Percentiles rank a stretch among this genome's conserved stretches.
Evolutionary conservation across 768 basidiomycete genomes (phyloP).

Genomic region (Leccinum truebloodii): DNA sequence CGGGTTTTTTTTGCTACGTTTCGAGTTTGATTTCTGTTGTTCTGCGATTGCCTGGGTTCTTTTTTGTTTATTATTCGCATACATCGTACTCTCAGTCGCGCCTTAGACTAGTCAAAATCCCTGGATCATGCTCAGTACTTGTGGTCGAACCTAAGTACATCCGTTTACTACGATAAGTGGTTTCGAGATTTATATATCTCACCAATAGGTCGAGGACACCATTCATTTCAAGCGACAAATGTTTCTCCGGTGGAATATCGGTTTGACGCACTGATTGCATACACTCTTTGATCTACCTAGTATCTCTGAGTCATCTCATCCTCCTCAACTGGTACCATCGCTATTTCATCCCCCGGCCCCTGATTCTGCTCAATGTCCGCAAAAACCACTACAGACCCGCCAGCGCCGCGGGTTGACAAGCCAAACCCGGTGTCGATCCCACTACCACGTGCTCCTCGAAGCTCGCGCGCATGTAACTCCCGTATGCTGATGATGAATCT

Average conservation of each 20-base stretch:
- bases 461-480: constrained; percentile 8
- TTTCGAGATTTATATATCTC: no score
- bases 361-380: not conserved
- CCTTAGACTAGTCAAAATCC: no score
- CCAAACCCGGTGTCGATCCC: constrained; percentile 41
- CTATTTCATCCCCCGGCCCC: not conserved
- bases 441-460: constrained; percentile 66
- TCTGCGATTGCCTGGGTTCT: not conserved
- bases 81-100: no score
- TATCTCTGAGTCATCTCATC: no score
- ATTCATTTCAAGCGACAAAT: no score
- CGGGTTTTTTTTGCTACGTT: not conserved
- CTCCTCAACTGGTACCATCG: not conserved
- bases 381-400: not conserved
- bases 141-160: no score
- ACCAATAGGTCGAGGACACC: no score
- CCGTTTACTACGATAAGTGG: no score
- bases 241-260: not conserved
- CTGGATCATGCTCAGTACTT: no score
- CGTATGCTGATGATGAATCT: constrained; percentile 45
- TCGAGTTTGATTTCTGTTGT: not conserved
- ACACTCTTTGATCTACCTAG: no score
- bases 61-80: not conserved
- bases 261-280: no score
- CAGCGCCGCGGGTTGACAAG: not conserved